Percentiles rank a stretch among this genome's conserved stretches.
Conservation (phyloP, 768 basidiomycete genomes). For the Scleroderma citrinum region DNA sequence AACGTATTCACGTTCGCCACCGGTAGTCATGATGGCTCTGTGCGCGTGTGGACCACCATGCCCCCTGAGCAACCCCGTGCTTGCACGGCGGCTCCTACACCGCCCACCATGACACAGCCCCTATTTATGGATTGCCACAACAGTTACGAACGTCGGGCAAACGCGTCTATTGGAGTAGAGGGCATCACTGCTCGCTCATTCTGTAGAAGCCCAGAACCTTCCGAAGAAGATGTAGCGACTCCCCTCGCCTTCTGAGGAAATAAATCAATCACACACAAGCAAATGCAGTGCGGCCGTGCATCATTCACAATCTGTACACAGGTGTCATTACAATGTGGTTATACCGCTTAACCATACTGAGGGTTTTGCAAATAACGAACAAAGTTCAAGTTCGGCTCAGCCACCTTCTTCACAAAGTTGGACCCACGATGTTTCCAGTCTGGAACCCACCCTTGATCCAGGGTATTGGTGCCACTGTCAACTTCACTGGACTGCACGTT, state of each 20-base stretch:
- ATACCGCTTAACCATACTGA: no score
- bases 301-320: no score
- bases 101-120: background rate
- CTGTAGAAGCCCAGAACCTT: background rate
- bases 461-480: no score
- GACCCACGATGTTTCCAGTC: no score
- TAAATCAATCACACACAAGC: background rate
- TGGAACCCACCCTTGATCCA: no score
- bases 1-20: constrained; percentile 68
- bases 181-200: background rate
- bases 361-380: no score
- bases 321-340: no score
- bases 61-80: background rate
- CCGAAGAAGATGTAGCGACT: background rate
- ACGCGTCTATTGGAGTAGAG: background rate
- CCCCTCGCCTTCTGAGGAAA: background rate
- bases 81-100: background rate
- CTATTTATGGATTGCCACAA: background rate
- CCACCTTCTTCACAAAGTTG: no score
- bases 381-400: no score
- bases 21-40: constrained; percentile 63
- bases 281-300: background rate
- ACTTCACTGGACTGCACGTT: no score
- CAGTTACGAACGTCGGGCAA: background rate
- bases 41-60: constrained; percentile 57